These are phyloP conservation scores for Chlorella ohadii DNA, from an alignment of 139 green algal species.

Conservation along the genomic window DNA sequence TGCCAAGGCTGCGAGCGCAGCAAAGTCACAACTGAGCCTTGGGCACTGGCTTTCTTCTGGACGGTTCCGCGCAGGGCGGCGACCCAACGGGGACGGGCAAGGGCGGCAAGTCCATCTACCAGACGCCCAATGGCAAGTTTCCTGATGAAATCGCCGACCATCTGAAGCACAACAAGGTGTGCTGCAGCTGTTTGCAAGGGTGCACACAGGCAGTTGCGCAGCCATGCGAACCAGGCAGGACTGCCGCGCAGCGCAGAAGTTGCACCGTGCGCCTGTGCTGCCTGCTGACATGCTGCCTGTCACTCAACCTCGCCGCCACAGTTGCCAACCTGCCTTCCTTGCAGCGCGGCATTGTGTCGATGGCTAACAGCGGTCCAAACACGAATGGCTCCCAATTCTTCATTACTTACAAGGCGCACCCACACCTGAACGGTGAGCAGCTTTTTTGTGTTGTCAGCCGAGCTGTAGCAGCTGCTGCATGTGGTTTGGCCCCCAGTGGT, in stretches of 20 bases:
- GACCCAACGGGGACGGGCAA: constrained; percentile 96
- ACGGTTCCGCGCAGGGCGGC: background rate
- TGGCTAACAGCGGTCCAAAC: constrained; percentile 98
- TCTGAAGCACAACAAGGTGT: constrained; percentile 84
- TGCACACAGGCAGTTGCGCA: too few relatives aligned
- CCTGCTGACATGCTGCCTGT: too few relatives aligned
- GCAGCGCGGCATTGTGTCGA: constrained; percentile 89
- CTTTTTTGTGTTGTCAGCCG: background rate
- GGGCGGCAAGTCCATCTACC: constrained; percentile 91
- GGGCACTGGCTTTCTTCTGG: background rate
- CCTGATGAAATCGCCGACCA: constrained; percentile 90
- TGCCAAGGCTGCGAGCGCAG: too few relatives aligned
- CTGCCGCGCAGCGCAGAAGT: too few relatives aligned
- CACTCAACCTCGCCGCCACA: too few relatives aligned
- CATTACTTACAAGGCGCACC: constrained; percentile 95
- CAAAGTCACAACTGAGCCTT: too few relatives aligned
- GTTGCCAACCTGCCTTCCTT: too few relatives aligned
- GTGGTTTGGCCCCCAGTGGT: too few relatives aligned
- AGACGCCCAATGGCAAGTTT: constrained; percentile 91
- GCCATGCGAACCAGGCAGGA: too few relatives aligned
- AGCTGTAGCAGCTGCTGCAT: too few relatives aligned
- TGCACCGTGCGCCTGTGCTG: too few relatives aligned
- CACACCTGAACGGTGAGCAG: constrained; percentile 90
- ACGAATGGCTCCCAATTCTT: constrained; percentile 95
- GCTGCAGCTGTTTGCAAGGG: too few relatives aligned